Conservation (phyloP, 208 protist species). For the Leptomonas seymouri region DNA sequence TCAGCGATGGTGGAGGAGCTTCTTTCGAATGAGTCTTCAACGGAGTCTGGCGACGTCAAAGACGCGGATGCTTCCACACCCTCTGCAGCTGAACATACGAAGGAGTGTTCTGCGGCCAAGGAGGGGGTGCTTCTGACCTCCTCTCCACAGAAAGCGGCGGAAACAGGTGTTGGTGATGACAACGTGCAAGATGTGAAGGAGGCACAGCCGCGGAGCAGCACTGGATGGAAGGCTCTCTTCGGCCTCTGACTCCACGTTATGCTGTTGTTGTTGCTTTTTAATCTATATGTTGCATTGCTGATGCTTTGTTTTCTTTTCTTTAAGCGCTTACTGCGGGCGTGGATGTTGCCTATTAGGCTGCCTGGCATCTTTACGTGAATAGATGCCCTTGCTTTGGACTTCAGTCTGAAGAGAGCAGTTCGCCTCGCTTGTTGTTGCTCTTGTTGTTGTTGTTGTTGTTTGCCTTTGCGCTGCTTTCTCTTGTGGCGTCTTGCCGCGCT, state of each 20-base stretch:
- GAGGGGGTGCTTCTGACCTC: background rate
- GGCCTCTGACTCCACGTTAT: background rate
- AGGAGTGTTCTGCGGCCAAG: background rate
- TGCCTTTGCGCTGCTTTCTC: too few species aligned
- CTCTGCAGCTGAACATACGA: background rate
- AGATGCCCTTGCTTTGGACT: too few species aligned
- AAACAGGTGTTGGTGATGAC: background rate
- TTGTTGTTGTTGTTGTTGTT: too few species aligned
- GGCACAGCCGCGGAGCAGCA: background rate
- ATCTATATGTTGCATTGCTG: too few species aligned
- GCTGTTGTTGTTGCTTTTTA: background rate
- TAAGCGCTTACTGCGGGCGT: too few species aligned
- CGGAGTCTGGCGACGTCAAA: background rate
- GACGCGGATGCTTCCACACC: background rate
- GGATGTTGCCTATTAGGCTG: too few species aligned
- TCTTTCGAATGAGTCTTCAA: background rate
- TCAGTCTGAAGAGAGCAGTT: too few species aligned
- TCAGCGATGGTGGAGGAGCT: background rate
- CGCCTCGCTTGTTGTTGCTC: too few species aligned
- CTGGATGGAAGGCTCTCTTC: background rate
- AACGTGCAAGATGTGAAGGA: background rate
- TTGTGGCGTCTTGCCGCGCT: too few species aligned
- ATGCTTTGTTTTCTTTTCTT: too few species aligned
- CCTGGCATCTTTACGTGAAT: too few species aligned
- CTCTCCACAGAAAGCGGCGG: background rate